Evolutionary conservation across 2,329 filamentous ascomycete genomes (phyloP).

Genomic region (Penicillium expansum): DNA sequence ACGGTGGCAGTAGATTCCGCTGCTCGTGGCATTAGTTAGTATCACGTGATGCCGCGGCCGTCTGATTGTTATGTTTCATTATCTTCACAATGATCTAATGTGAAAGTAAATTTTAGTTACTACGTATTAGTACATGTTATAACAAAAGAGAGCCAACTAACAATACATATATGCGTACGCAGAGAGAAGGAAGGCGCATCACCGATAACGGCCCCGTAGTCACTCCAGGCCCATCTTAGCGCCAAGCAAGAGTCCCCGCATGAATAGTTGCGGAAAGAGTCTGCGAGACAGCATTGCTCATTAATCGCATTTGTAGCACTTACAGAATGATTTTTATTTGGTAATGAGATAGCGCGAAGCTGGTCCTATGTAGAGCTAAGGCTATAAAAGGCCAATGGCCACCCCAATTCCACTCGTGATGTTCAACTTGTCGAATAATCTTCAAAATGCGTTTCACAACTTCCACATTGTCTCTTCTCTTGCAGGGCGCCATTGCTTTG

Average conservation of each 20-base stretch:
- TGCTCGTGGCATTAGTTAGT: no score
- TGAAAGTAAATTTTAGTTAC: no score
- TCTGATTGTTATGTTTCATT: no score
- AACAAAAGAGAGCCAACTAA: neutral
- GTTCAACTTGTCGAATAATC: neutral
- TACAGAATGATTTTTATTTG: neutral
- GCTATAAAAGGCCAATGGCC: neutral
- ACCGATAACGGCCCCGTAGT: neutral
- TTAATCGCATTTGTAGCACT: neutral
- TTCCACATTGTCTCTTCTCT: neutral
- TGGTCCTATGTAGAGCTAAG: neutral
- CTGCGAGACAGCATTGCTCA: neutral
- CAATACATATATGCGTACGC: neutral
- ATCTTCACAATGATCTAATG: no score
- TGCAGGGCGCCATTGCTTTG: constrained; percentile 4
- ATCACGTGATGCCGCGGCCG: no score
- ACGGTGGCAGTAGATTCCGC: no score
- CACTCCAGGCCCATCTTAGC: neutral
- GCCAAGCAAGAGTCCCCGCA: neutral
- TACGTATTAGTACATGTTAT: no score
- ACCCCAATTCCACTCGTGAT: neutral
- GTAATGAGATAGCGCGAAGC: neutral
- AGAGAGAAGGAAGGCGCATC: neutral
- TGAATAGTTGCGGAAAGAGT: neutral
- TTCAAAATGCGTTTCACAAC: neutral